phyloP scores from a whole-genome alignment of 1,284 basidiomycete genomes.

The Apiotrichum mycotoxinovorans region DNA sequence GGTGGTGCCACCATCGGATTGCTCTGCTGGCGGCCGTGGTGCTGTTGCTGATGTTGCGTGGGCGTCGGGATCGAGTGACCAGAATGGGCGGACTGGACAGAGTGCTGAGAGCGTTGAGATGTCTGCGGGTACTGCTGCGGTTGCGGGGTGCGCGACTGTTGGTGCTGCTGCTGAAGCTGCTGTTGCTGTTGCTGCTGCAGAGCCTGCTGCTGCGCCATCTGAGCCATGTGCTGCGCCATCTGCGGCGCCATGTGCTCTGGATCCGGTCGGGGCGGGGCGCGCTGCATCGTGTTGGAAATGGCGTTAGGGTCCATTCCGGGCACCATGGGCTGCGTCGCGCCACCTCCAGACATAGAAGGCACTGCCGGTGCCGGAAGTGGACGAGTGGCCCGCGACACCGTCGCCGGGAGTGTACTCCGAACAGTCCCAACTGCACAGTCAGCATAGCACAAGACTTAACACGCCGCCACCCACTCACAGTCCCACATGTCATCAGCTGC shows the following conservation, averaged over 20 bases:
- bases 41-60: constrained; percentile 22
- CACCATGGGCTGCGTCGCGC: background rate
- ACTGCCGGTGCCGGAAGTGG: constrained; percentile 13
- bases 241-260: constrained; percentile 12
- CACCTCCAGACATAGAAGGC: background rate
- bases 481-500: constrained; percentile 89
- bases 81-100: background rate
- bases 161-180: background rate
- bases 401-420: constrained; percentile 36
- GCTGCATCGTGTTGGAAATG: constrained; percentile 28
- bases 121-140: constrained; percentile 24
- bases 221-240: constrained; percentile 16
- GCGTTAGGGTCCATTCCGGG: constrained; percentile 8
- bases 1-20: constrained; percentile 58
- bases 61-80: background rate
- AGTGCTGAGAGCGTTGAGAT: constrained; percentile 41
- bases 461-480: constrained; percentile 56
- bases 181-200: constrained; percentile 1
- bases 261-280: constrained; percentile 14
- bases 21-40: constrained; percentile 52
- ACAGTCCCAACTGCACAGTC: constrained; percentile 45
- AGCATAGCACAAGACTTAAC: background rate
- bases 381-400: constrained; percentile 26
- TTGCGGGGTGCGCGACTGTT: background rate
- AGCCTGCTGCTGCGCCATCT: constrained; percentile 7